Base-by-base conservation (phyloP, 2,329 filamentous ascomycete genomes). In the Ophiostoma montium region DNA sequence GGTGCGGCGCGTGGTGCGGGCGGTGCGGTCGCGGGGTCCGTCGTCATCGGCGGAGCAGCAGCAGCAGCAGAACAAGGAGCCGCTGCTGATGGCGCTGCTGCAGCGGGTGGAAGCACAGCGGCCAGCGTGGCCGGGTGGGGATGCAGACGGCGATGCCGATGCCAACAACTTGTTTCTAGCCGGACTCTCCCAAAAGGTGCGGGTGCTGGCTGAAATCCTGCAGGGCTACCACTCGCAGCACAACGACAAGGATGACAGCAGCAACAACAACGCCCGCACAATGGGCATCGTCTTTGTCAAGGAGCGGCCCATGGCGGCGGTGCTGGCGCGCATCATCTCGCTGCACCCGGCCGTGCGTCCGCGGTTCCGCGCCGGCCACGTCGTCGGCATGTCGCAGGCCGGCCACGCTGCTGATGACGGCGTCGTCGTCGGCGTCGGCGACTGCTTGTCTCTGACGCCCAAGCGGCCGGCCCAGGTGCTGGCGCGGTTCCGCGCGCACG, bases 221-320 rank as follows among this genome's bases (percentile, higher is more conserved):
- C 30, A 44, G 16, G 30, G n/a, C 27, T 21, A 21, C 11, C 30
- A 32, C 11, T 19, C 27, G 8, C 16, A 32, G n/a, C 16, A 44
- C 4, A 27, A 13, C 42, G 15, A 32, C 38, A 15, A n/a, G 13
- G 38, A 27, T 11, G 7, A 41, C 36, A n/a, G 7, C 9, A 9
- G 19, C 35, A 38, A 16, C 8, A 5, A 19, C n/a, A 31, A 15
- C 23, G 15, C 11, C 39, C 23, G 39, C 15, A 15, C 39, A 6
- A 42, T 31, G 4, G 78, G 80, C 0, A 78, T 89, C 15, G 63
- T 88, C 0, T 89, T 89, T 55, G 83, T 76, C 21, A 67, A 74
- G 50, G 76, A 84, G 57, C 67, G 81, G 46, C 71, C 71, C 1
- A 78, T 76, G 0, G 80, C 79, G 1, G 70, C 69, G 7, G 71